A percentile compares a stretch with the other conserved stretches of the same genome.
phyloP scores from a whole-genome alignment of 208 protist genomes.

The Acanthamoeba rhysodes region DNA sequence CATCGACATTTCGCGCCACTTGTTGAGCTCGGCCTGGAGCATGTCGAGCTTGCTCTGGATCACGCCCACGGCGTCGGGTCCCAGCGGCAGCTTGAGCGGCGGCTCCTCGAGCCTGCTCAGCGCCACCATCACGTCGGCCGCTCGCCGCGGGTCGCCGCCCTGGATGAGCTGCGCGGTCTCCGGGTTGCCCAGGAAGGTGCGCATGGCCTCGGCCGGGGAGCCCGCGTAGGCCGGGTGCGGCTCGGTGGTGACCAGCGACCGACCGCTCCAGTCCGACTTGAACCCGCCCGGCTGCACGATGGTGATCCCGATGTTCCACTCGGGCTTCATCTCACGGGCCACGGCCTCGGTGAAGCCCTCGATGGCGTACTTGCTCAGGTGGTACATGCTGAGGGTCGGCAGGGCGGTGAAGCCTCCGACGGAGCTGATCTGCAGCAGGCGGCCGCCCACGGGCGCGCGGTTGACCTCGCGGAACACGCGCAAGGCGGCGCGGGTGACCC shows the following conservation, averaged over 20 bases:
- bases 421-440: slow-evolving; percentile 40
- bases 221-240: slow-evolving; percentile 67
- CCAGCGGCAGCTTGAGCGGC: slow-evolving; percentile 39
- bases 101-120: slow-evolving; percentile 52
- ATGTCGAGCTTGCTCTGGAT: background rate
- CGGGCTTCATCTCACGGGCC: background rate
- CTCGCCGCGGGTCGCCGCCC: slow-evolving; percentile 21
- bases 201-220: background rate
- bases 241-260: background rate
- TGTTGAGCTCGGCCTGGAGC: background rate
- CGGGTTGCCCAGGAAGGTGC: background rate
- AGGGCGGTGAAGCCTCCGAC: background rate
- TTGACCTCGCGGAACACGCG: slow-evolving; percentile 46
- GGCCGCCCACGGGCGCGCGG: background rate
- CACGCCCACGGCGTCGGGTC: background rate
- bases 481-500: background rate
- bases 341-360: slow-evolving; percentile 40
- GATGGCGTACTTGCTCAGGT: slow-evolving; percentile 44
- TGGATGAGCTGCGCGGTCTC: background rate
- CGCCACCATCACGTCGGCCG: slow-evolving; percentile 8
- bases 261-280: background rate
- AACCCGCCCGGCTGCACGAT: slow-evolving; percentile 75
- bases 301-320: slow-evolving; percentile 72
- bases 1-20: background rate
- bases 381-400: background rate